These are phyloP conservation scores for Albifimbria verrucaria DNA, from an alignment of 2,329 filamentous ascomycete genomes.

Conservation along the genomic window DNA sequence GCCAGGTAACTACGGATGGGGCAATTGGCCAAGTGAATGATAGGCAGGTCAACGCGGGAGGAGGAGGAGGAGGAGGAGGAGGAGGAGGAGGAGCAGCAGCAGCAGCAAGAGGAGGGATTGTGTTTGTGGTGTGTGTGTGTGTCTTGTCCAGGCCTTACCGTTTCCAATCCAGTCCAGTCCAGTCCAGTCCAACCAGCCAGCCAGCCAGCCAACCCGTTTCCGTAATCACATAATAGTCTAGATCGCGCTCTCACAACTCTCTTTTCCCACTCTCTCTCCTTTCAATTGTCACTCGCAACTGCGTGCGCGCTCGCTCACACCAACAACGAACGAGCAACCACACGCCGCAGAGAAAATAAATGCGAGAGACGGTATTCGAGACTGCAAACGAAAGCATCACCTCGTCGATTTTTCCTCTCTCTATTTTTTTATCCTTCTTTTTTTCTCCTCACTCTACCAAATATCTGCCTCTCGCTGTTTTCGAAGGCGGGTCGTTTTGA, in stretches of 20 bases:
- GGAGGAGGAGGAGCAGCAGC: background rate
- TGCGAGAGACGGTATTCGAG: too few relatives aligned
- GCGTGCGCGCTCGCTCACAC: background rate
- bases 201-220: background rate
- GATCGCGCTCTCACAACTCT: constrained; percentile 9
- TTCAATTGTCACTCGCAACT: background rate
- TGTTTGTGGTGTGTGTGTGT: background rate
- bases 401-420: constrained; percentile 8
- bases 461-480: background rate
- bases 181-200: too few relatives aligned
- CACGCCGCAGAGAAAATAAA: too few relatives aligned
- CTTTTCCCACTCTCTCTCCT: constrained; percentile 4
- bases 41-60: background rate
- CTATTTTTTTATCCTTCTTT: constrained; percentile 7
- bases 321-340: too few relatives aligned
- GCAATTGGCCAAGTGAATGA: too few relatives aligned
- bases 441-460: too few relatives aligned
- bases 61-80: background rate
- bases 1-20: too few relatives aligned
- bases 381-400: too few relatives aligned
- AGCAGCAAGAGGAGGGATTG: background rate
- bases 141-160: background rate
- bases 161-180: too few relatives aligned
- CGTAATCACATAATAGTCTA: background rate
- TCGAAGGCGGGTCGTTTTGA: background rate